Base-by-base conservation (phyloP, 352 stramenopile genomes). In the Globisporangium uncinulatum region DNA sequence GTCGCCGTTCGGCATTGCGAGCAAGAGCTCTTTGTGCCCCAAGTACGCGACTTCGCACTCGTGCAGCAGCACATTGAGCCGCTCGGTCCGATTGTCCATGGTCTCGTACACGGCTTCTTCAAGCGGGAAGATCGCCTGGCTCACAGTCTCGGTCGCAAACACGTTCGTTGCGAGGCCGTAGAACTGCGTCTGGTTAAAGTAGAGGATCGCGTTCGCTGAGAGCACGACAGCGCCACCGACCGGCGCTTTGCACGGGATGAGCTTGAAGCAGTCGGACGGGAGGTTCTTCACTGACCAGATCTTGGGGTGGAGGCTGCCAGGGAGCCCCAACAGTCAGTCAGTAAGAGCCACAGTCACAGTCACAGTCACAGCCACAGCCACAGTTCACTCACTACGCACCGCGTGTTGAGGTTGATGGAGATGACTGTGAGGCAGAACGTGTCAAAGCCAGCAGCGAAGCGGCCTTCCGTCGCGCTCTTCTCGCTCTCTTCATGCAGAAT, bases 161-260 rank as follows among this genome's bases (percentile, higher is more conserved):
- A 77, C 56, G 37, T 87, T 95, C 6, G 77, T 83, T 0, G 78
- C 76, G 13, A 90, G 56, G 1, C 85, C 85, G 50, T 89, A 71
- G 61, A 92, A 93, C 68, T 92, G 81, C 4, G 84, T 95, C 59
- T 95, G 85, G 62, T 95, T 95, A 57, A 90, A 95, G 54, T 95
- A 95, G 14, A 95, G 60, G 32, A 95, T 76, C 8, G 85, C 83
- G 42, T 92, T 92, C 8, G 84, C 74, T 3, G 83, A 87, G 20
- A 92, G 67, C 13, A 95, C 74, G 4, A 95, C 68, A 4, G 82
- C 85, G 13, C 85, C 85, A 34, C 85, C 85, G 1, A 95, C 66
- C 0, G 85, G 83, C 21, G 76, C 73, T 56, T 71, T 77, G 44
- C 83, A 93, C 10, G 85, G 79, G 20, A 91, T 83, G 13, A 95